phyloP scores from a whole-genome alignment of 176 grass and related monocot species.

The Triticum urartu region DNA sequence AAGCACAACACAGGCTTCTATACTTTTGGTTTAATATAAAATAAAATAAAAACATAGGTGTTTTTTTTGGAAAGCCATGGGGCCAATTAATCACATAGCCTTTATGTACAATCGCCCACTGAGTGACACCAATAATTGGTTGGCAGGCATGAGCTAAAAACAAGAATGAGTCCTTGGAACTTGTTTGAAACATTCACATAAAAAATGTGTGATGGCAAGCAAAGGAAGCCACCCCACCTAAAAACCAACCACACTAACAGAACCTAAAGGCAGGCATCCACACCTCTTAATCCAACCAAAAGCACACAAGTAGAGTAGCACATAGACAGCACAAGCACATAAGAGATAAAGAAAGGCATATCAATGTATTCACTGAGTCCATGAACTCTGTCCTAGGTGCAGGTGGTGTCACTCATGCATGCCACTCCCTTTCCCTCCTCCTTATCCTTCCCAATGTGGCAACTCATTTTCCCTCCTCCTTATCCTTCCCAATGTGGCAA shows the following conservation, averaged over 20 bases:
- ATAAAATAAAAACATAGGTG: not conserved
- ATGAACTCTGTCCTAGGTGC: not conserved
- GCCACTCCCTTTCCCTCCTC: not conserved
- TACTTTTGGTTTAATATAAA: not conserved
- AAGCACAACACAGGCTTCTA: not conserved
- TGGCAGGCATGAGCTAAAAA: not conserved
- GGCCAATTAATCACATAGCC: not conserved
- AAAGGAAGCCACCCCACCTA: not conserved
- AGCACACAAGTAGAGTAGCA: not conserved
- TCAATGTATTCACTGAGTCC: not conserved
- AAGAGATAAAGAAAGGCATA: not conserved
- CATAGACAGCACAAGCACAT: not conserved
- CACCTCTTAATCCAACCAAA: not conserved
- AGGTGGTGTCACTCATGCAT: not conserved
- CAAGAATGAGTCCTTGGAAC: not conserved
- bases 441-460: slow-evolving; percentile 25
- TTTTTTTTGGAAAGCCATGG: not conserved
- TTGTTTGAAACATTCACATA: not conserved
- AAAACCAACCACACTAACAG: not conserved
- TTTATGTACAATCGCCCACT: not conserved
- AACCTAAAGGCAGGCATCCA: not conserved
- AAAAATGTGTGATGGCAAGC: not conserved
- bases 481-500: slow-evolving; percentile 6
- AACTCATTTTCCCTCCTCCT: not conserved
- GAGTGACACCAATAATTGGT: not conserved